Evolutionary conservation across 768 basidiomycete species (phyloP), one percentile per base, ranked within the genome.

Genomic region (Amanita exitialis): DNA sequence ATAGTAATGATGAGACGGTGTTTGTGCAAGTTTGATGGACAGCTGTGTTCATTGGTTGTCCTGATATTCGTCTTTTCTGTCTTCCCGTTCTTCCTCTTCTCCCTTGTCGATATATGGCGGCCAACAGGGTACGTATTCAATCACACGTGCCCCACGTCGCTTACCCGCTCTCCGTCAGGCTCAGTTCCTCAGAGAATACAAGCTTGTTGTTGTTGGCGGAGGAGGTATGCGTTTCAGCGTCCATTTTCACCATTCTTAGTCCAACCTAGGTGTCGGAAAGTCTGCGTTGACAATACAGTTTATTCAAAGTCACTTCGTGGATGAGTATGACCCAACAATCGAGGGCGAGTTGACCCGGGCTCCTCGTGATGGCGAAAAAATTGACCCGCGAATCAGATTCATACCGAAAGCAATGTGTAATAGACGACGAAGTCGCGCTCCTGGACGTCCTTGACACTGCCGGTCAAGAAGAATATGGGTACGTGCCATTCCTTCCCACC

Each of bases 391-490:
- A n/a, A 21, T 44, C 57, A 92, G 93, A 98, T 64, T 96, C 93
- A 41, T 98, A 97, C 71, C 78, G 95, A 57, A 98, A 96, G 66
- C 93, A 96, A 64, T 94, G 91, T 56, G 85, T 95, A 30, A 92
- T 98, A 57, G 94, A 98, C 68, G 94, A 95, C n/a, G 91, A 97
- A 67, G 90, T 96, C n/a, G 93, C 93, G 16, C 76, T 96, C 45
- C 81, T 96, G 52, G 94, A 98, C 64, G 94, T 98, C 48, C 80
- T 98, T 55, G 94, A 96, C 70, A 97, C 94, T 13, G 94, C 94
- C 48, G 94, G 94, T 32, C 94, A 97, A 67, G 95, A 98, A 67
- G 95, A 98, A 75, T 98, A 97, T 61, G 90, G 90, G 91, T 92
- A 52, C 50, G 86, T 77, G 10, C 21, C 9, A 16, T 37, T 47